Evolutionary conservation across 352 stramenopile genomes (phyloP), one percentile per base, ranked within the genome.

Genomic region (Globisporangium abappressorium): DNA sequence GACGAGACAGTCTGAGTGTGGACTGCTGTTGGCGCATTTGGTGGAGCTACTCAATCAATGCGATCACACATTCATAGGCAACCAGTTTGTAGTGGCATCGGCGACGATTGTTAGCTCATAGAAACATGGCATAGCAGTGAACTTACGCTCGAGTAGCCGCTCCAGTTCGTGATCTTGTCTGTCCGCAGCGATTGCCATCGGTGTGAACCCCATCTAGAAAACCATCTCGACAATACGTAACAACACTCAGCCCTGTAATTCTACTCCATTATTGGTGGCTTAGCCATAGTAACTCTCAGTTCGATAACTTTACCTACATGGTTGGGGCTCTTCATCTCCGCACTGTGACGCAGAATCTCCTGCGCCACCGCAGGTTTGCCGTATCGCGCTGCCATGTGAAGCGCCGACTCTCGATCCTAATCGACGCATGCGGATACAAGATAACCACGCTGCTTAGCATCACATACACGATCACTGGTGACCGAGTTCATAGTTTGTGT

Each of bases 311-410:
- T 6, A 38, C 62, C 57, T 57, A 84, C 76, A 14, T 76, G 62
- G 60, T 84, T 84, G 5, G 64, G 4, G 5, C 73, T 60, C 4
- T 69, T 69, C 71, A 77, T 81, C 9, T 79, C 58, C 2, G 74
- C 76, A 14, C 66, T 62, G 61, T 85, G 75, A 1, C 73, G 66
- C 1, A 87, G 54, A 12, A 87, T 63, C 59, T 86, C 72, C 30
- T 83, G 69, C 0, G 70, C 79, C 5, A 86, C 73, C 0, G 70
- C 47, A 3, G 64, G 47, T 28, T 76, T 79, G 2, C 77, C 71
- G 49, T 80, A 89, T 4, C 79, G 72, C 2, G 80, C 81, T 11
- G 79, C 81, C 33, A 85, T 64, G 41, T 89, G 81, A 5, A 89
- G 67, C 22, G 75, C 56, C 0, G 75, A 80, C 11, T 84, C 74